Percentiles rank a stretch among this genome's conserved stretches.
Conservation (phyloP, 495 filamentous ascomycete species). For the Xylona heveae region DNA sequence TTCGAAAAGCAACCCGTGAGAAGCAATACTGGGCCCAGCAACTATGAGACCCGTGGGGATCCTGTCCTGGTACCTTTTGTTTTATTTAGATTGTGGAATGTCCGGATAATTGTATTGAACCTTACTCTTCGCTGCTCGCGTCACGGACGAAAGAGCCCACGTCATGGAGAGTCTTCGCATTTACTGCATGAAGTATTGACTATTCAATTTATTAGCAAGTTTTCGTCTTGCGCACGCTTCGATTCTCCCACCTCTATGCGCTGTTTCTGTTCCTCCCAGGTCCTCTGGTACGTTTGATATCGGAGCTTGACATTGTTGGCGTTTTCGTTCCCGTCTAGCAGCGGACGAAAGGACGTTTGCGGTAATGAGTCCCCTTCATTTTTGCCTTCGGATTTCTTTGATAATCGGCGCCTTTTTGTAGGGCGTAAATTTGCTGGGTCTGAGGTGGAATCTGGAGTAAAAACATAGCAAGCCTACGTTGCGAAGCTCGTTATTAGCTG, state of each 20-base stretch:
- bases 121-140: not conserved
- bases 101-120: not conserved
- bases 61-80: conserved; percentile 21
- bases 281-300: conserved; percentile 1
- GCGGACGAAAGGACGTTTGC: not conserved
- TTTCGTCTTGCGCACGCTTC: no score
- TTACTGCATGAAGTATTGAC: conserved; percentile 3
- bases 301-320: conserved; percentile 1
- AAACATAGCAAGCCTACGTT: conserved; percentile 47
- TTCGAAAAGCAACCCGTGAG: conserved; percentile 49
- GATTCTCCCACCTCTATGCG: conserved; percentile 2
- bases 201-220: no score
- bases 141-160: conserved; percentile 1
- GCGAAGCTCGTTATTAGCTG: not conserved
- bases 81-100: not conserved
- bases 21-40: conserved; percentile 70
- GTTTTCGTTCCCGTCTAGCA: conserved; percentile 3
- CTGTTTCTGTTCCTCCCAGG: conserved; percentile 2
- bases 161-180: conserved; percentile 4
- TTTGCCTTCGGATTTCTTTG: conserved; percentile 12
- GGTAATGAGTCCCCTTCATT: not conserved
- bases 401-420: conserved; percentile 39
- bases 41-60: conserved; percentile 68
- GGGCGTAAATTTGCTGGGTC: conserved; percentile 24
- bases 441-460: conserved; percentile 25